A percentile compares a stretch with the other conserved stretches of the same genome.
phyloP scores from a whole-genome alignment of 495 filamentous ascomycete species.

The Antarctomyces pellizariae region DNA sequence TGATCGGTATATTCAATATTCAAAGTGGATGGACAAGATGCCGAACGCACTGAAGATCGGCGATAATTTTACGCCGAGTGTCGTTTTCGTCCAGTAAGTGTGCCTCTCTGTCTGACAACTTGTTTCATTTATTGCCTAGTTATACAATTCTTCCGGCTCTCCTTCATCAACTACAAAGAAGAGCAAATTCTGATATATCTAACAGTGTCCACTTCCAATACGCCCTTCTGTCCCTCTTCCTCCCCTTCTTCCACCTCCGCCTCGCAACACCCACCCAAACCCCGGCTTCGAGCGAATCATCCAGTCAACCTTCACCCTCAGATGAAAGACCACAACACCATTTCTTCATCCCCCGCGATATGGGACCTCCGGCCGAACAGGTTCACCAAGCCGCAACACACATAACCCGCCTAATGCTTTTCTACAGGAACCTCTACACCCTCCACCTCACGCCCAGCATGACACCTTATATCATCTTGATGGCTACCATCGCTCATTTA shows the following conservation, averaged over 20 bases:
- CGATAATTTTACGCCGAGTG: constrained; percentile 32
- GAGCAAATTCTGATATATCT: too few species aligned
- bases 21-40: constrained; percentile 35
- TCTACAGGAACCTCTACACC: constrained; percentile 34
- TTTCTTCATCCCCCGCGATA: constrained; percentile 21
- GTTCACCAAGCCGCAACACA: constrained; percentile 36
- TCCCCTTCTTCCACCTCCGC: constrained; percentile 37
- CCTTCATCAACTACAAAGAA: too few species aligned
- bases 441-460: constrained; percentile 31
- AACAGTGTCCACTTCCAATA: constrained; percentile 42
- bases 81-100: constrained; percentile 41
- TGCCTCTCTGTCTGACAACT: neutral
- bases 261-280: constrained; percentile 16
- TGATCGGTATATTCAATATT: constrained; percentile 23
- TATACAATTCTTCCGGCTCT: too few species aligned
- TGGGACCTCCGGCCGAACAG: constrained; percentile 36
- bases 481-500: constrained; percentile 32
- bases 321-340: too few species aligned
- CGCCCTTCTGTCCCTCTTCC: constrained; percentile 36
- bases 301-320: too few species aligned
- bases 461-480: constrained; percentile 34
- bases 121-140: too few species aligned
- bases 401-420: constrained; percentile 29
- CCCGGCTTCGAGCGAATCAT: too few species aligned
- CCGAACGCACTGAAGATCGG: constrained; percentile 31